Percentiles rank a stretch among this genome's conserved stretches.
Evolutionary conservation across 1,139 yeast species (phyloP).

Genomic region (Suhomyces kunorum): DNA sequence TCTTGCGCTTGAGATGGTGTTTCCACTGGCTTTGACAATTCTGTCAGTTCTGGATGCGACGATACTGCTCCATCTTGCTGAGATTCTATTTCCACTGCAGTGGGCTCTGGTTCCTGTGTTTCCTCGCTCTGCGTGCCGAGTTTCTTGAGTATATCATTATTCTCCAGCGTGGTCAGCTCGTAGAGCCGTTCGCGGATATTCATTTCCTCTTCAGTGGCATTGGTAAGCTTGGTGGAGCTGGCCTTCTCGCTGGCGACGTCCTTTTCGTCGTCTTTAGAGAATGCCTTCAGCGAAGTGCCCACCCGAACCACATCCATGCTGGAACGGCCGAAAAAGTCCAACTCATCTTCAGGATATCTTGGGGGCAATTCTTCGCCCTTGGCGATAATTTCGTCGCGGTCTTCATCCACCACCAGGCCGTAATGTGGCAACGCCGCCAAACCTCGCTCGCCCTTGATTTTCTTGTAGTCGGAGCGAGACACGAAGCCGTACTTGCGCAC

Average conservation of each 20-base stretch:
- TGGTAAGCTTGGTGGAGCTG: conserved; percentile 29
- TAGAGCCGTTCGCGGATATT: conserved; percentile 40
- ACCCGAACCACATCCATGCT: conserved; percentile 26
- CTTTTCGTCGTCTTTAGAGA: conserved; percentile 14
- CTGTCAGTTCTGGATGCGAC: not conserved
- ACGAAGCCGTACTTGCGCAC: conserved; percentile 93
- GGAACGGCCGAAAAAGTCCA: conserved; percentile 62
- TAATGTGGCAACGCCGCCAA: conserved; percentile 46
- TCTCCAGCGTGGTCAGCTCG: conserved; percentile 27
- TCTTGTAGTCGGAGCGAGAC: conserved; percentile 51
- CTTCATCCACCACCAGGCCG: conserved; percentile 24
- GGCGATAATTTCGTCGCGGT: conserved; percentile 54
- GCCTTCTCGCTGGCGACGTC: conserved; percentile 18
- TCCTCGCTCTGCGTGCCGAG: not conserved
- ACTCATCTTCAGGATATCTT: conserved; percentile 48
- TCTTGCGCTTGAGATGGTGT: too few relatives aligned
- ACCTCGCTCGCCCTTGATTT: conserved; percentile 47
- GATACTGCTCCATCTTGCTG: too few relatives aligned
- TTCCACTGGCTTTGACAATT: not conserved
- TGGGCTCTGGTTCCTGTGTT: not conserved
- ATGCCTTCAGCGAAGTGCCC: conserved; percentile 15
- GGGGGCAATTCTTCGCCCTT: conserved; percentile 72
- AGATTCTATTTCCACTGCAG: not conserved
- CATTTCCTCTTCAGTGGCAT: conserved; percentile 45
- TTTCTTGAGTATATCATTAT: not conserved